Evolutionary conservation across 495 filamentous ascomycete species (phyloP), one percentile per base, ranked within the genome.

Genomic region (Daldinia loculata): DNA sequence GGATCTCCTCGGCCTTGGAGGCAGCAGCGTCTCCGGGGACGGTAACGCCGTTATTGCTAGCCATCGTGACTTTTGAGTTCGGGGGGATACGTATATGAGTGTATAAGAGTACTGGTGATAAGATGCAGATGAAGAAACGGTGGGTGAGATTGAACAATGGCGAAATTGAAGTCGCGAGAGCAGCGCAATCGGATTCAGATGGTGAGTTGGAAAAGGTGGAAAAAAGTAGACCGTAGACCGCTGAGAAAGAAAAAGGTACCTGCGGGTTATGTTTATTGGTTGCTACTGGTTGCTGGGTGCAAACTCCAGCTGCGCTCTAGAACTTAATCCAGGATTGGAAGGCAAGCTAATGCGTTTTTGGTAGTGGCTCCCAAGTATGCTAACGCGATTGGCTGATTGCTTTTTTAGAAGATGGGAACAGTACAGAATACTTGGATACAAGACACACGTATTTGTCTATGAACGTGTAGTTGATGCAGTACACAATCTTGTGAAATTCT

Each of bases 1-100:
- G 53, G 14, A 56, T 73, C 55, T 72, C 71, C 64, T 61, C 71
- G 61, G 69, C 75, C 77, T 80, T 74, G 74, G 70, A 69, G 50
- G 74, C 71, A 69, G 74, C 66, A 45, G 71, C 70, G 72, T 70
- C 74, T 39, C 65, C 63, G 61, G 78, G 71, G 52, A 71, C 56
- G 38, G 76, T 76, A 56, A 77, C 64, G 67, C 78, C 77, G 79
- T 80, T 82, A 58, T 80, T 67, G 48, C 79, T 70, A 61, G 77
- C 57, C 80, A 85, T 84, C 41, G 29, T 76, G 69, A 67, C 62
- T 62, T 62, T 58, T 56, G 50, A 50, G 63, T 60, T 29, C 52
- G 52, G 56, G 56, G 52, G 39, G 50, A 24, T 50, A 27, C 36
- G 32, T 59, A 30, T 50, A 24, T 48, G 32, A 48, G 60, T 51